These are phyloP conservation scores for Saprolegnia parasitica DNA, from an alignment of 352 stramenopile species.

Conservation along the genomic window DNA sequence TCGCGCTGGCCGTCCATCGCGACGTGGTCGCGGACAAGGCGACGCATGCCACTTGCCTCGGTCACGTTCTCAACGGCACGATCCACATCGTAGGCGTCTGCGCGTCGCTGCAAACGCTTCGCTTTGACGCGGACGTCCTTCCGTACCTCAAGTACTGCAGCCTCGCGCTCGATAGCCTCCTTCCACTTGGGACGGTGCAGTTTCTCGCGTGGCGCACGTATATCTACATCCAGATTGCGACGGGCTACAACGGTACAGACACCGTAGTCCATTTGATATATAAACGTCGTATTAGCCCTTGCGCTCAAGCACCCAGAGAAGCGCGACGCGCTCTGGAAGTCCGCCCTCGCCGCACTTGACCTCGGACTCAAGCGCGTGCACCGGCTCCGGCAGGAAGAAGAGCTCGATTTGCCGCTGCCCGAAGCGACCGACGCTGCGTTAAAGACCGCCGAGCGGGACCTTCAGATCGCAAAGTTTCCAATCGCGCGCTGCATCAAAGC, in stretches of 20 bases:
- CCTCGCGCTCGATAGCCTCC: constrained; percentile 47
- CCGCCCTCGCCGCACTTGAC: constrained; percentile 43
- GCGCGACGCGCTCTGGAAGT: constrained; percentile 33
- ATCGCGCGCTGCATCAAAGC: constrained; percentile 4
- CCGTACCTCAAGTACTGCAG: constrained; percentile 59
- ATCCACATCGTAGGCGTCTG: constrained; percentile 52
- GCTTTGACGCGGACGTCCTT: constrained; percentile 51
- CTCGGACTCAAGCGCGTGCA: constrained; percentile 39
- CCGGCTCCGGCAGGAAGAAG: constrained; percentile 64
- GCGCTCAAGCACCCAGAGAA: constrained; percentile 35
- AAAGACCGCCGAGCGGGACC: constrained; percentile 35
- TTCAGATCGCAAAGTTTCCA: not conserved
- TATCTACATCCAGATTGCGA: constrained; percentile 46
- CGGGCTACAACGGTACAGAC: constrained; percentile 45
- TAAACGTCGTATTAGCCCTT: constrained; percentile 22
- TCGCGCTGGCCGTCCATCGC: not conserved
- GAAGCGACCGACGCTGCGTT: constrained; percentile 38
- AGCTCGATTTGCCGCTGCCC: constrained; percentile 61
- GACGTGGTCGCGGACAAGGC: constrained; percentile 5
- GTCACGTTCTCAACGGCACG: constrained; percentile 64
- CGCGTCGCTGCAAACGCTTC: constrained; percentile 41
- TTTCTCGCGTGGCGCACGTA: constrained; percentile 65
- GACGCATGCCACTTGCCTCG: constrained; percentile 11
- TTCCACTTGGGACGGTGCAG: constrained; percentile 55
- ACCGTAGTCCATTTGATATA: too few species aligned